These are phyloP conservation scores for Trichothecium sympodiale DNA, from an alignment of 2,329 filamentous ascomycete species.

Conservation along the genomic window DNA sequence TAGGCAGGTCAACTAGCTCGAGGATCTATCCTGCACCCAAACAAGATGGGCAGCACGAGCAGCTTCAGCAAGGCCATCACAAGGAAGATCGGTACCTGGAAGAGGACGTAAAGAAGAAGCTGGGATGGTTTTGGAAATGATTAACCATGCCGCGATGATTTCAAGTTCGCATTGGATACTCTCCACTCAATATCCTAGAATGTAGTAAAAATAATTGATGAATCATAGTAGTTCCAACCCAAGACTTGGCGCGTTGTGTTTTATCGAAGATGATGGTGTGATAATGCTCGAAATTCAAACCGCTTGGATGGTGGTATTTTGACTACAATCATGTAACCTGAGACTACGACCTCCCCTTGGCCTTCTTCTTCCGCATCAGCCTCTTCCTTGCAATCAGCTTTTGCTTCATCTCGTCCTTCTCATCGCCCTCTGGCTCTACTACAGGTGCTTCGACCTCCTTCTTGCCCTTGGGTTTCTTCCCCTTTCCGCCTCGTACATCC, in stretches of 20 bases:
- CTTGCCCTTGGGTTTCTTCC: slow-evolving; percentile 16
- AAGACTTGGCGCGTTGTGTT: no score
- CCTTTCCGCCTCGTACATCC: slow-evolving; percentile 15
- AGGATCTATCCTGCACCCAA: slow-evolving; percentile 15
- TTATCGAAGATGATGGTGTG: background rate
- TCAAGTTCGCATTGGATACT: background rate
- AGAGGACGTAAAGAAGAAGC: slow-evolving; percentile 1
- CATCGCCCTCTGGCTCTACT: slow-evolving; percentile 29
- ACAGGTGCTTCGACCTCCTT: slow-evolving; percentile 7
- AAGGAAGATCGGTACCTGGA: background rate
- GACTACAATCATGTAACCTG: slow-evolving; percentile 14
- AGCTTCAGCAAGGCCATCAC: background rate
- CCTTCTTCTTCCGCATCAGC: slow-evolving; percentile 62
- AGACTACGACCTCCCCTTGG: slow-evolving; percentile 16
- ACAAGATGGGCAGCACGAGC: slow-evolving; percentile 8
- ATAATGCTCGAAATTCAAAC: background rate
- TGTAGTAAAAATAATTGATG: no score
- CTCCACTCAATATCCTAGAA: slow-evolving; percentile 1
- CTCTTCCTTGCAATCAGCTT: slow-evolving; percentile 81
- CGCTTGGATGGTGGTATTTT: background rate
- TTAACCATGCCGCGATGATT: no score
- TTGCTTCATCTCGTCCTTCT: slow-evolving; percentile 41
- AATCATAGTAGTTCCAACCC: no score
- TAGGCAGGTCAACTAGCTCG: slow-evolving; percentile 25
- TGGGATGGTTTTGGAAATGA: slow-evolving; percentile 11